phyloP scores from a whole-genome alignment of 495 filamentous ascomycete species.

The Aspergillus indologenus region DNA sequence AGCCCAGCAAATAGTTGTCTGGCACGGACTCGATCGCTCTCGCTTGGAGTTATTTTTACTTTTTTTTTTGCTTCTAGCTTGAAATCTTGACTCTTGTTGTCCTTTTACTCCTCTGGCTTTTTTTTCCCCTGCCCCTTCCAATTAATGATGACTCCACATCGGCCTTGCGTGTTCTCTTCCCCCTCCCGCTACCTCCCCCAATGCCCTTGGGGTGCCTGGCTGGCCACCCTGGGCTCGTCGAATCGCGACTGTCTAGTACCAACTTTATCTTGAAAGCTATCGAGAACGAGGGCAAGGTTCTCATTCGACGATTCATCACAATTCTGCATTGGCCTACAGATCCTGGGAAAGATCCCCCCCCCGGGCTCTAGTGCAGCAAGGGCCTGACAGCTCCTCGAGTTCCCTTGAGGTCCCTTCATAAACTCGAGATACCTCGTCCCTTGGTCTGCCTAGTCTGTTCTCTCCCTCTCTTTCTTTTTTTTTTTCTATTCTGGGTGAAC shows the following conservation, averaged over 20 bases:
- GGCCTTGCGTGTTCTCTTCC: slow-evolving; percentile 17
- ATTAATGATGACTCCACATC: slow-evolving; percentile 16
- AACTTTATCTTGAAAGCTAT: slow-evolving; percentile 29
- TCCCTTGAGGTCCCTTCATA: slow-evolving; percentile 17
- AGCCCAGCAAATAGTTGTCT: slow-evolving; percentile 11
- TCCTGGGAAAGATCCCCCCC: slow-evolving; percentile 12
- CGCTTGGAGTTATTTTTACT: background rate
- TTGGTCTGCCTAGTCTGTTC: slow-evolving; percentile 2
- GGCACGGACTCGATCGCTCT: slow-evolving; percentile 20
- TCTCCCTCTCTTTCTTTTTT: slow-evolving; percentile 11
- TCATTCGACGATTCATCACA: slow-evolving; percentile 17
- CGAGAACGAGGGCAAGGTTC: slow-evolving; percentile 18
- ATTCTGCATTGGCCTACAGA: slow-evolving; percentile 14
- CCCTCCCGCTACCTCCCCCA: slow-evolving; percentile 8
- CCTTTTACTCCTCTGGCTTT: slow-evolving; percentile 10
- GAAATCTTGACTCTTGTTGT: background rate
- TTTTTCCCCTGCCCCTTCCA: slow-evolving; percentile 11
- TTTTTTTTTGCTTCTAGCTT: background rate
- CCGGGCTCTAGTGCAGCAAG: slow-evolving; percentile 16
- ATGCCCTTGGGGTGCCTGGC: slow-evolving; percentile 11
- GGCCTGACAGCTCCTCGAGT: slow-evolving; percentile 24
- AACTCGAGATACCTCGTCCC: slow-evolving; percentile 15
- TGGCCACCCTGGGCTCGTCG: slow-evolving; percentile 16
- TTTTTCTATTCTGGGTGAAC: slow-evolving; percentile 4
- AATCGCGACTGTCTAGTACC: slow-evolving; percentile 21